A percentile compares a stretch with the other conserved stretches of the same genome.
Conservation (phyloP, 371 early-diverging fungal species). For the Apophysomyces elegans region DNA sequence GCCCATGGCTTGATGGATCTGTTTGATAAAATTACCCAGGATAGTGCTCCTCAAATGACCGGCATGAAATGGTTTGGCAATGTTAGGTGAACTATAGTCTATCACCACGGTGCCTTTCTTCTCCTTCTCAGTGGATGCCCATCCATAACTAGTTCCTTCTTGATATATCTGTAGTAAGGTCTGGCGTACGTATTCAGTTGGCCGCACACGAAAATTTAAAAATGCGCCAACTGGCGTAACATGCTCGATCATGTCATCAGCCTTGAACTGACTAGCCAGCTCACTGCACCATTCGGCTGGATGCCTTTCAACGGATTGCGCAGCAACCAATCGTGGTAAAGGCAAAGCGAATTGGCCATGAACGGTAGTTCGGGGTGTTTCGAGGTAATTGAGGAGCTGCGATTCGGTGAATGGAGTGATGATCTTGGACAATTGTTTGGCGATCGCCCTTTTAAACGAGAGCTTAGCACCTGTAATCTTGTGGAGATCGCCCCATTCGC, state of each 20-base stretch:
- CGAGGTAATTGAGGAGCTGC: slow-evolving; percentile 17
- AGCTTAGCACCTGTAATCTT: slow-evolving; percentile 20
- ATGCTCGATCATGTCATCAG: slow-evolving; percentile 32
- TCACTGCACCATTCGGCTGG: slow-evolving; percentile 44
- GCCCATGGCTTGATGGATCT: slow-evolving; percentile 87
- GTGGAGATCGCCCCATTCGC: slow-evolving; percentile 1
- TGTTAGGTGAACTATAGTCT: slow-evolving; percentile 99
- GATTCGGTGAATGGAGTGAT: slow-evolving; percentile 16
- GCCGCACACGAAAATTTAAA: slow-evolving; percentile 71
- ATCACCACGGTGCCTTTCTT: slow-evolving; percentile 70
- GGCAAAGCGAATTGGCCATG: slow-evolving; percentile 35
- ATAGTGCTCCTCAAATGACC: slow-evolving; percentile 99
- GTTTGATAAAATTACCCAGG: slow-evolving; percentile 94
- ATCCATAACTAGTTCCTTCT: slow-evolving; percentile 34
- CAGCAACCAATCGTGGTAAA: slow-evolving; percentile 27
- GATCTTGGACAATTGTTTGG: slow-evolving; percentile 34
- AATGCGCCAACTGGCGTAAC: slow-evolving; percentile 64
- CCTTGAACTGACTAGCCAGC: slow-evolving; percentile 36
- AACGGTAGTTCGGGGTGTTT: slow-evolving; percentile 22
- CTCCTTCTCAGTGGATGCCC: slow-evolving; percentile 17
- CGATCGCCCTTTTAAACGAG: slow-evolving; percentile 50
- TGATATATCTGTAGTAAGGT: slow-evolving; percentile 55
- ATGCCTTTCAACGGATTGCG: not conserved
- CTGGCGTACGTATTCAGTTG: slow-evolving; percentile 51
- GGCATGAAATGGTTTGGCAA: slow-evolving; percentile 99